A percentile compares a stretch with the other conserved stretches of the same genome.
phyloP scores from a whole-genome alignment of 192 early-diverging fungal species.

The Radiomyces spectabilis region DNA sequence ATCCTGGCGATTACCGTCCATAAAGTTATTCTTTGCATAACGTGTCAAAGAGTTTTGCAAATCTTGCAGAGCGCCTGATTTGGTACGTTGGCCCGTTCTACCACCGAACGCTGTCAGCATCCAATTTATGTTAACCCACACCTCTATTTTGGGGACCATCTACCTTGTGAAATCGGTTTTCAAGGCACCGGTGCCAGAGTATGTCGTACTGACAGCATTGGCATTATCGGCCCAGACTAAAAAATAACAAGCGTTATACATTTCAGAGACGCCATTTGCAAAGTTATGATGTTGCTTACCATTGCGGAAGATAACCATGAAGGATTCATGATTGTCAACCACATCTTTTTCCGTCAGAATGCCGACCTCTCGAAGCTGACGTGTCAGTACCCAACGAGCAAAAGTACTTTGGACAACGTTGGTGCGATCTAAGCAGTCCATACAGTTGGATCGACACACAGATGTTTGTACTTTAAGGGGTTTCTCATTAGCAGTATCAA shows the following conservation, averaged over 20 bases:
- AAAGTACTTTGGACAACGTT: slow-evolving; percentile 96
- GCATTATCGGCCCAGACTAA: slow-evolving; percentile 99
- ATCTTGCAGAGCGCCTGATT: slow-evolving; percentile 76
- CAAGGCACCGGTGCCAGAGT: slow-evolving; percentile 94
- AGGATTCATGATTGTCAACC: slow-evolving; percentile 54
- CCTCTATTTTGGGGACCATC: too few species aligned
- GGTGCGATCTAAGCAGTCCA: slow-evolving; percentile 99
- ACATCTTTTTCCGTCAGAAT: slow-evolving; percentile 54
- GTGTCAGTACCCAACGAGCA: slow-evolving; percentile 62
- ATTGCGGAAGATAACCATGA: slow-evolving; percentile 77
- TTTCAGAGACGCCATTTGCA: too few species aligned
- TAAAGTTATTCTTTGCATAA: slow-evolving; percentile 92
- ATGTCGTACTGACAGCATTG: slow-evolving; percentile 82
- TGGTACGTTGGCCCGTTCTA: slow-evolving; percentile 86
- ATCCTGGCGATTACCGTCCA: slow-evolving; percentile 92
- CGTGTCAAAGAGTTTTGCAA: slow-evolving; percentile 71
- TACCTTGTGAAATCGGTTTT: slow-evolving; percentile 96
- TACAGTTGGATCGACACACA: slow-evolving; percentile 93
- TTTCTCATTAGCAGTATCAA: slow-evolving; percentile 27
- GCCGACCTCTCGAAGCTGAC: slow-evolving; percentile 63
- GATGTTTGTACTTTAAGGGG: slow-evolving; percentile 60
- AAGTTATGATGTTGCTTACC: slow-evolving; percentile 40
- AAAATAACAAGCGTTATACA: neutral
- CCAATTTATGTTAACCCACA: too few species aligned
- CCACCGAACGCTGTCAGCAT: too few species aligned